These are phyloP conservation scores for Celoporthe dispersa DNA, from an alignment of 2,329 filamentous ascomycete genomes.

Conservation along the genomic window DNA sequence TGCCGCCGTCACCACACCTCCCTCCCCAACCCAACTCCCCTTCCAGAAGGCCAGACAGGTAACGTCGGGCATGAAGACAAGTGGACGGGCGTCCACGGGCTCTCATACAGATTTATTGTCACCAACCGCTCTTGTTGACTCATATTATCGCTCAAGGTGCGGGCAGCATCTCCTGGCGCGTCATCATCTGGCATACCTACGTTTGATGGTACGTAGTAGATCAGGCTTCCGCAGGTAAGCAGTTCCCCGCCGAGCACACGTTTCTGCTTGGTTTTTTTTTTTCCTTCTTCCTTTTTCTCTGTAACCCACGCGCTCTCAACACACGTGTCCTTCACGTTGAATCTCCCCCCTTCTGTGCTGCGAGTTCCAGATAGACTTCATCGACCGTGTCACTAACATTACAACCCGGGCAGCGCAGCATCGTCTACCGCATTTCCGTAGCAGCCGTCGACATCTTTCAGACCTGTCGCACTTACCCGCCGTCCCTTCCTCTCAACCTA, in stretches of 20 bases:
- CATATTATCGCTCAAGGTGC: background rate
- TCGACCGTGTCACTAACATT: background rate
- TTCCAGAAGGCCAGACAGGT: background rate
- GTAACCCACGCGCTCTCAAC: background rate
- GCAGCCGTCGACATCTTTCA: background rate
- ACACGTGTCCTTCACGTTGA: background rate
- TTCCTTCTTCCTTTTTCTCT: background rate
- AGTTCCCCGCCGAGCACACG: constrained; percentile 6
- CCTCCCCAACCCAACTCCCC: background rate
- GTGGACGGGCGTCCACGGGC: background rate
- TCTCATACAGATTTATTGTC: background rate
- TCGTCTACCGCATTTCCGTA: background rate
- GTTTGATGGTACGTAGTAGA: background rate
- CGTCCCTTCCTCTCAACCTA: background rate
- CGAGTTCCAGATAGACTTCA: background rate
- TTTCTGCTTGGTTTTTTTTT: background rate
- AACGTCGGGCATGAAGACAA: constrained; percentile 10
- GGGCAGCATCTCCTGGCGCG: background rate
- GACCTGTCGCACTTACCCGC: background rate
- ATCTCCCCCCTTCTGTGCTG: background rate
- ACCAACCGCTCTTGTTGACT: background rate
- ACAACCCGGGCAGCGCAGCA: background rate
- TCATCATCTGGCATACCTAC: background rate
- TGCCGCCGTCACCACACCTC: constrained; percentile 1
- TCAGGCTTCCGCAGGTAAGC: constrained; percentile 1